These are phyloP conservation scores for Phialocephala sp. DNA, from an alignment of 2,329 filamentous ascomycete species.

Conservation along the genomic window DNA sequence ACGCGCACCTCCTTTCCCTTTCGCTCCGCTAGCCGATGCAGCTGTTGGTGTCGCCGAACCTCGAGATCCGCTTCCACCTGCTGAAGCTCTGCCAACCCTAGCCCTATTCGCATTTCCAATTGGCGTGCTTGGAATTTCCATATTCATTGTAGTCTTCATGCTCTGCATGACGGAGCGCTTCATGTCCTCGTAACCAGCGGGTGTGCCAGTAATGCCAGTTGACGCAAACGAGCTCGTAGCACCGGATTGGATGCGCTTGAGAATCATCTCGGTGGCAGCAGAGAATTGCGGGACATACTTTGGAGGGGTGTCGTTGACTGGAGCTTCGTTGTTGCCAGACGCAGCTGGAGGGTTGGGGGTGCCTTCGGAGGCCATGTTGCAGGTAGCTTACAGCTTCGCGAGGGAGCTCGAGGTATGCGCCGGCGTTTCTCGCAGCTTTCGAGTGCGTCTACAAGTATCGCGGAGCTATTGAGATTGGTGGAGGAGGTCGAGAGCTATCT, in stretches of 20 bases:
- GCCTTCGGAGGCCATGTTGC: constrained; percentile 37
- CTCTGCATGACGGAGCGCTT: constrained; percentile 42
- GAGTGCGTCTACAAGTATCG: not conserved
- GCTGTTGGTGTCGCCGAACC: constrained; percentile 35
- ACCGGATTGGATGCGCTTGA: constrained; percentile 44
- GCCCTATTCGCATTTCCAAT: constrained; percentile 20
- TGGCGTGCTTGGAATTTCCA: constrained; percentile 42
- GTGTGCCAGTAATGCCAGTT: constrained; percentile 39
- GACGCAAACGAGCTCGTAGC: constrained; percentile 34
- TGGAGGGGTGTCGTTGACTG: constrained; percentile 36
- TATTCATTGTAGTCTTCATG: constrained; percentile 45
- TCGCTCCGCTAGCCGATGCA: constrained; percentile 30
- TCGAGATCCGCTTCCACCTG: constrained; percentile 28
- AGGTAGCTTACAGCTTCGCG: constrained; percentile 12
- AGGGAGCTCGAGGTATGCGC: constrained; percentile 33
- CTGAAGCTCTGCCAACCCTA: constrained; percentile 26
- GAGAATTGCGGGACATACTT: constrained; percentile 45
- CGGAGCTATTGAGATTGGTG: not conserved
- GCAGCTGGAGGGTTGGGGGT: constrained; percentile 33
- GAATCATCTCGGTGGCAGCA: constrained; percentile 45
- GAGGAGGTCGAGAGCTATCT: not conserved
- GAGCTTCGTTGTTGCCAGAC: constrained; percentile 26
- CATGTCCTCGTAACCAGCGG: constrained; percentile 44
- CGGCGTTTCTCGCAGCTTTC: constrained; percentile 24
- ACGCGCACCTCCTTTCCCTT: constrained; percentile 31